Evolutionary conservation across 164 flowering plant genomes (phyloP).

Genomic region (Magnolia sinica): DNA sequence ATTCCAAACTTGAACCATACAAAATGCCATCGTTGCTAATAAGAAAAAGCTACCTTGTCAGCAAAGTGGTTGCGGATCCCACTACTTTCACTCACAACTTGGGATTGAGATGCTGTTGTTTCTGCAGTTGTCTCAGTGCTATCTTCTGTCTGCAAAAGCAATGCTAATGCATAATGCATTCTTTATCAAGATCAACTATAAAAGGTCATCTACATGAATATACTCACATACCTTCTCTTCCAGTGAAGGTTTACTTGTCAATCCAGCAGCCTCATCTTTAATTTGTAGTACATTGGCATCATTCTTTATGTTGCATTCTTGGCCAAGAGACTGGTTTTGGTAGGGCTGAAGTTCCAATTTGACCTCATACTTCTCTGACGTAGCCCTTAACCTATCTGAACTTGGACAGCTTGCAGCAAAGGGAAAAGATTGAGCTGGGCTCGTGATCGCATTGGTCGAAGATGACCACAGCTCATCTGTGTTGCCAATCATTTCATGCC

Average conservation of each 20-base stretch:
- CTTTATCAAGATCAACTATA: background rate
- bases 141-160: slow-evolving; percentile 15
- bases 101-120: slow-evolving; percentile 12
- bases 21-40: no score
- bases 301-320: slow-evolving; percentile 20
- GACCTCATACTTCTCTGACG: slow-evolving; percentile 28
- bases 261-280: slow-evolving; percentile 15
- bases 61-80: slow-evolving; percentile 21
- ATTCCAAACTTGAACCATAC: background rate
- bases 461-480: slow-evolving; percentile 60
- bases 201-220: background rate
- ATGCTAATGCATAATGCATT: background rate
- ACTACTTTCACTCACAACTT: slow-evolving; percentile 8
- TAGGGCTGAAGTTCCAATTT: slow-evolving; percentile 14
- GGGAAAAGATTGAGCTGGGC: slow-evolving; percentile 41
- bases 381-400: slow-evolving; percentile 25
- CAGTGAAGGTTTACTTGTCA: slow-evolving; percentile 10
- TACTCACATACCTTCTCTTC: slow-evolving; percentile 14
- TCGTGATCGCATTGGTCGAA: slow-evolving; percentile 36
- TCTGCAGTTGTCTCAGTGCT: slow-evolving; percentile 13
- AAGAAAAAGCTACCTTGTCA: slow-evolving; percentile 33
- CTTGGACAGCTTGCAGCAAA: slow-evolving; percentile 34
- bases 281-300: slow-evolving; percentile 19
- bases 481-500: slow-evolving; percentile 43
- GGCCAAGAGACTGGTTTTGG: slow-evolving; percentile 22